Evolutionary conservation across 2,329 filamentous ascomycete species (phyloP).

Genomic region (Elsinoe ampelina): DNA sequence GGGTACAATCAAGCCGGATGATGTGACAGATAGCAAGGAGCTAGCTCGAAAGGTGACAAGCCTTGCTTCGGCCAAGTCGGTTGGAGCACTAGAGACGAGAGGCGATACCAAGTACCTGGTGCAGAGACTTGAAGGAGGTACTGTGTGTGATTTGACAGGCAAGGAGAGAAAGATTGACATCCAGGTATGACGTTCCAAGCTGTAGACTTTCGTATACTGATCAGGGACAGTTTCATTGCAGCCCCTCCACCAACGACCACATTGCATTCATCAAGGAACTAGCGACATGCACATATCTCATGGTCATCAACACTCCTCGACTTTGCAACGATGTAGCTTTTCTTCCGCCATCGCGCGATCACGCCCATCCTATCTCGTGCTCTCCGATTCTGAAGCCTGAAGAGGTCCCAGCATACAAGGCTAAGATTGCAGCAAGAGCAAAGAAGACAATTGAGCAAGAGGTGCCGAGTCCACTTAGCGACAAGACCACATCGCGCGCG

Average conservation of each 20-base stretch:
- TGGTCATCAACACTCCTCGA: conserved; percentile 83
- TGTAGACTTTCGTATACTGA: not conserved
- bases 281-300: conserved; percentile 81
- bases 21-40: conserved; percentile 21
- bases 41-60: not conserved
- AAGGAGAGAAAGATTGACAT: conserved; percentile 76
- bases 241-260: conserved; percentile 62
- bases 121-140: conserved; percentile 70
- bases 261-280: conserved; percentile 93
- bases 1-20: conserved; percentile 22
- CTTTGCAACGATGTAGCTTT: conserved; percentile 85
- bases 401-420: conserved; percentile 32
- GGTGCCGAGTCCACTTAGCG: conserved; percentile 13
- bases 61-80: conserved; percentile 22
- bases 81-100: conserved; percentile 56
- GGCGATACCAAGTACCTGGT: conserved; percentile 80
- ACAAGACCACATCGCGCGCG: conserved; percentile 17
- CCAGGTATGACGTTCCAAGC: conserved; percentile 37
- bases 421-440: conserved; percentile 4
- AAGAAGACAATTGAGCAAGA: conserved; percentile 3
- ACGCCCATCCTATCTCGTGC: conserved; percentile 68
- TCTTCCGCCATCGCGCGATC: conserved; percentile 66
- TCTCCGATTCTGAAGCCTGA: conserved; percentile 57
- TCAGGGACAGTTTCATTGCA: conserved; percentile 58
- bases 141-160: conserved; percentile 76